Evolutionary conservation across 2,329 filamentous ascomycete genomes (phyloP).

Genomic region (Xylariaceae sp.): DNA sequence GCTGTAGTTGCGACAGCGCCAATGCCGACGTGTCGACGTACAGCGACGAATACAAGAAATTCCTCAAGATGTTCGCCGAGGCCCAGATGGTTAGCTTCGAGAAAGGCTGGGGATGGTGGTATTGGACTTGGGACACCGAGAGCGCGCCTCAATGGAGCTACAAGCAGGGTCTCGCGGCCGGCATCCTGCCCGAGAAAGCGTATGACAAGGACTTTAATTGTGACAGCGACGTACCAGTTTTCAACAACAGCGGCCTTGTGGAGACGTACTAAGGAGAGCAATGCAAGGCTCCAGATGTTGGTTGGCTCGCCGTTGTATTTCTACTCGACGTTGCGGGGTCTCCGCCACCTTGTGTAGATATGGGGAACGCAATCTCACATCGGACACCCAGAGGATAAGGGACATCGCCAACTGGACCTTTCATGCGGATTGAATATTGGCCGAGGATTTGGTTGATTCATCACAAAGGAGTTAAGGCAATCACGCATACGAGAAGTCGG

Average conservation of each 20-base stretch:
- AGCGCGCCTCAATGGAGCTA: conserved; percentile 87
- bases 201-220: conserved; percentile 70
- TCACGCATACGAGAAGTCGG: too few relatives aligned
- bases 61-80: conserved; percentile 84
- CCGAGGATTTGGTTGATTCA: too few relatives aligned
- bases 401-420: too few relatives aligned
- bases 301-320: too few relatives aligned
- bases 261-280: conserved; percentile 44
- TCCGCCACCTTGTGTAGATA: too few relatives aligned
- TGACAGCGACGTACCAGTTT: conserved; percentile 50
- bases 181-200: conserved; percentile 73
- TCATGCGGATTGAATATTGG: too few relatives aligned
- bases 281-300: too few relatives aligned
- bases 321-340: too few relatives aligned
- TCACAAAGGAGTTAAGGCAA: too few relatives aligned
- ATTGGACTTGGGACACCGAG: conserved; percentile 98
- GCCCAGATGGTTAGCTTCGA: conserved; percentile 96
- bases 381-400: too few relatives aligned
- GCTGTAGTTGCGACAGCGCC: conserved; percentile 70
- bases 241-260: conserved; percentile 38
- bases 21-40: conserved; percentile 70
- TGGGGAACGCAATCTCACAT: too few relatives aligned
- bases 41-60: conserved; percentile 72
- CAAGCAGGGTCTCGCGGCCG: conserved; percentile 70
- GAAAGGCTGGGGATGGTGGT: conserved; percentile 94